phyloP scores from a whole-genome alignment of 495 filamentous ascomycete genomes.

The Apiosordaria backusii region DNA sequence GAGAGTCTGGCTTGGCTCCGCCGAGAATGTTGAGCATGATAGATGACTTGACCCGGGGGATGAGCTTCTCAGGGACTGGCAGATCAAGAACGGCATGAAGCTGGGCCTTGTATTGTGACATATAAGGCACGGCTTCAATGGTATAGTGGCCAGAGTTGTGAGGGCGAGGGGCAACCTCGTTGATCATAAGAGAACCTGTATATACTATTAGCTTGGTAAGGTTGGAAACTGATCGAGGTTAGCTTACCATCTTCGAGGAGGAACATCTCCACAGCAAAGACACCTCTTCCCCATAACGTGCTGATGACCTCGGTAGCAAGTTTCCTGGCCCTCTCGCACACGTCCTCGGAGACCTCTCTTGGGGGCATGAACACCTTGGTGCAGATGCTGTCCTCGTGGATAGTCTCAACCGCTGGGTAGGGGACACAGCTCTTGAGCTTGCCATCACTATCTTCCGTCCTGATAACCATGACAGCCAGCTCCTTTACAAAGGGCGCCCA shows the following conservation, averaged over 20 bases:
- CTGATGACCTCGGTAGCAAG: constrained; percentile 76
- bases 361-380: constrained; percentile 89
- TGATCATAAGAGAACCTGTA: constrained; percentile 63
- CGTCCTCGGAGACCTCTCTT: constrained; percentile 58
- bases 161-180: constrained; percentile 91
- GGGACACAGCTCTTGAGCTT: constrained; percentile 53
- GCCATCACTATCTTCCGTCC: constrained; percentile 70
- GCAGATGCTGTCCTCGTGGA: constrained; percentile 94
- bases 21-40: constrained; percentile 99
- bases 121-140: constrained; percentile 79
- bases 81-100: constrained; percentile 80
- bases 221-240: not conserved
- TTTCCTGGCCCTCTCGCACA: constrained; percentile 64
- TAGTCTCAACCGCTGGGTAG: constrained; percentile 88
- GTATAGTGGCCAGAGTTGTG: constrained; percentile 98
- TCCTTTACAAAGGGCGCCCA: constrained; percentile 86
- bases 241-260: constrained; percentile 68
- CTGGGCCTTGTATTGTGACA: constrained; percentile 91
- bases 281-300: constrained; percentile 80
- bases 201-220: not conserved
- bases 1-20: constrained; percentile 63
- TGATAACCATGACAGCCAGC: constrained; percentile 90
- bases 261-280: constrained; percentile 98
- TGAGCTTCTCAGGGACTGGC: constrained; percentile 61
- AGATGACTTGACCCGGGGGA: constrained; percentile 55